Conservation (phyloP, 352 stramenopile species). For the Phytophthora cryptogea region DNA sequence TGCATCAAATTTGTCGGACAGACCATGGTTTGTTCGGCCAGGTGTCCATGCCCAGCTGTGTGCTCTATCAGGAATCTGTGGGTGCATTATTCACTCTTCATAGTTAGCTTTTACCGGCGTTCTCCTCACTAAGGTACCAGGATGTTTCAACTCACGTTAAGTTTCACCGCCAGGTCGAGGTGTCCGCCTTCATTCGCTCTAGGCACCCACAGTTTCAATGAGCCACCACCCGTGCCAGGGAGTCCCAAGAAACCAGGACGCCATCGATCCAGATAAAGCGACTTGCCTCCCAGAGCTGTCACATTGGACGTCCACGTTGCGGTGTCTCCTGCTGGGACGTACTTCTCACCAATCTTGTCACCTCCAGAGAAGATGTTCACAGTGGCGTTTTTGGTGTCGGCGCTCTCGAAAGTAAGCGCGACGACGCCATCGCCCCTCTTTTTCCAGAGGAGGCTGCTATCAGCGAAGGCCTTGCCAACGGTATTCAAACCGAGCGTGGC, state of each 20-base stretch:
- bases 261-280: not conserved
- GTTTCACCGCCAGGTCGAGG: not conserved
- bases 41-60: not conserved
- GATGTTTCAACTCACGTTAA: not conserved
- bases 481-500: not conserved
- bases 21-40: too few relatives aligned
- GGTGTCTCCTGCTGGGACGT: not conserved
- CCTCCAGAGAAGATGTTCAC: conserved; percentile 2
- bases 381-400: not conserved
- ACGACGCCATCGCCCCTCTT: not conserved
- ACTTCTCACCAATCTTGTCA: not conserved
- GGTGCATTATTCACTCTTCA: too few relatives aligned
- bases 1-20: not conserved
- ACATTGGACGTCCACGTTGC: not conserved
- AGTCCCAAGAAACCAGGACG: not conserved
- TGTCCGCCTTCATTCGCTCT: not conserved
- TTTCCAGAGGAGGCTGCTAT: not conserved
- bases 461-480: not conserved
- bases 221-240: not conserved
- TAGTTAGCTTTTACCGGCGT: too few relatives aligned
- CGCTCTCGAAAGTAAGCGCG: not conserved
- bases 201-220: not conserved
- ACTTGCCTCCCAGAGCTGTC: not conserved
- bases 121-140: too few relatives aligned
- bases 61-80: too few relatives aligned